Conservation (phyloP, 2,329 filamentous ascomycete species). For the Spiromastix sp. region DNA sequence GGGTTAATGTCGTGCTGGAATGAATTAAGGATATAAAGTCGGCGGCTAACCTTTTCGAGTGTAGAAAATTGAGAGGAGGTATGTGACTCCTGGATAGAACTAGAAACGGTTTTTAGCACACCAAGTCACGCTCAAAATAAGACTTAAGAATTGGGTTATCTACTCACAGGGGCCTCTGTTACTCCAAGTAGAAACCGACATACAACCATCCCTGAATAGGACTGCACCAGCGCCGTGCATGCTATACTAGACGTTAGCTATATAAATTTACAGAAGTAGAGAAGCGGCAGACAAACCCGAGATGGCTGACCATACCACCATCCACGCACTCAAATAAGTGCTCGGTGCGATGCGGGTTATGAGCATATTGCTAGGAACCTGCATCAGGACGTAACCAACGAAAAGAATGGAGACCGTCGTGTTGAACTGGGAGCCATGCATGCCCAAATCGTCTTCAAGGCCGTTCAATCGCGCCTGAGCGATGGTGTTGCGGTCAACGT, state of each 20-base stretch:
- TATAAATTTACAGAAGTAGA: slow-evolving; percentile 16
- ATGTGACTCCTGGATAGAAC: slow-evolving; percentile 53
- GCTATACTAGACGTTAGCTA: slow-evolving; percentile 18
- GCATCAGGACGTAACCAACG: slow-evolving; percentile 21
- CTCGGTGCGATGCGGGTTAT: slow-evolving; percentile 12
- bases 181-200: slow-evolving; percentile 14
- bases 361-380: slow-evolving; percentile 14
- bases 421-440: slow-evolving; percentile 35
- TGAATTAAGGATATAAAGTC: slow-evolving; percentile 13
- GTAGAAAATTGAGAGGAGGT: slow-evolving; percentile 58
- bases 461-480: slow-evolving; percentile 13
- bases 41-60: slow-evolving; percentile 45
- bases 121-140: slow-evolving; percentile 23
- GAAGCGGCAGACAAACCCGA: slow-evolving; percentile 10
- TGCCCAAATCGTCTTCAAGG: slow-evolving; percentile 27
- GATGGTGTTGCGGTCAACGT: slow-evolving; percentile 14
- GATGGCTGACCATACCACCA: slow-evolving; percentile 4
- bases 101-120: slow-evolving; percentile 1
- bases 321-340: slow-evolving; percentile 12
- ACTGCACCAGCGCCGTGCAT: slow-evolving; percentile 32
- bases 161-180: slow-evolving; percentile 13
- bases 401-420: slow-evolving; percentile 36
- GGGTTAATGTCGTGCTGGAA: slow-evolving; percentile 11
- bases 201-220: slow-evolving; percentile 33
- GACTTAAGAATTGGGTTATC: slow-evolving; percentile 27